phyloP scores from a whole-genome alignment of 2,329 filamentous ascomycete species.

The Hymenoscyphus fructigenus region DNA sequence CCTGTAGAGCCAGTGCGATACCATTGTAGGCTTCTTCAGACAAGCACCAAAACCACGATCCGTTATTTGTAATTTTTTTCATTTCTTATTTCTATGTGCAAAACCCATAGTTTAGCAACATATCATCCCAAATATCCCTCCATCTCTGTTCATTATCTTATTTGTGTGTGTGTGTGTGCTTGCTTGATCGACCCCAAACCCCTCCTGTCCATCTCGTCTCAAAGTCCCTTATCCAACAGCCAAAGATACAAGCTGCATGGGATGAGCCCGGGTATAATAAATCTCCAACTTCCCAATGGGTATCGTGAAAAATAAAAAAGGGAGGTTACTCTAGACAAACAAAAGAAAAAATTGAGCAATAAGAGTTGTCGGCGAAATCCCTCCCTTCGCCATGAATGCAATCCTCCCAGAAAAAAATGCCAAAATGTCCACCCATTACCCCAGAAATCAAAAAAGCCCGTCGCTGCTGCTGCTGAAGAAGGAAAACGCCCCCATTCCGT shows the following conservation, averaged over 20 bases:
- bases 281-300: not conserved
- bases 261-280: not conserved
- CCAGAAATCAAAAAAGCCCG: conserved; percentile 1
- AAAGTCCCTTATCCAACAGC: conserved; percentile 1
- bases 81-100: not conserved
- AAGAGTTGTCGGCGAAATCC: not conserved
- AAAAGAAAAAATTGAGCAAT: not conserved
- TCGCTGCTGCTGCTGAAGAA: not conserved
- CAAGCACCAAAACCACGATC: too few species aligned
- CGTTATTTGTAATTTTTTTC: not conserved
- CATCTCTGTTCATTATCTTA: not conserved
- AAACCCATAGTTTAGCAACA: not conserved
- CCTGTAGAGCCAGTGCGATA: too few species aligned
- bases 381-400: not conserved
- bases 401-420: not conserved
- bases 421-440: not conserved
- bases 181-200: not conserved
- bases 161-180: not conserved
- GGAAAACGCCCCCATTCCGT: not conserved
- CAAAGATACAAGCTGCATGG: not conserved
- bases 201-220: not conserved
- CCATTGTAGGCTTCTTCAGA: too few species aligned
- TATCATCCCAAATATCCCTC: not conserved
- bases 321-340: not conserved
- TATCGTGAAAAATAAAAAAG: not conserved